A percentile compares a stretch with the other conserved stretches of the same genome.
Evolutionary conservation across 257 asterid genomes (phyloP).

Genomic region (Solanum lignicaule): DNA sequence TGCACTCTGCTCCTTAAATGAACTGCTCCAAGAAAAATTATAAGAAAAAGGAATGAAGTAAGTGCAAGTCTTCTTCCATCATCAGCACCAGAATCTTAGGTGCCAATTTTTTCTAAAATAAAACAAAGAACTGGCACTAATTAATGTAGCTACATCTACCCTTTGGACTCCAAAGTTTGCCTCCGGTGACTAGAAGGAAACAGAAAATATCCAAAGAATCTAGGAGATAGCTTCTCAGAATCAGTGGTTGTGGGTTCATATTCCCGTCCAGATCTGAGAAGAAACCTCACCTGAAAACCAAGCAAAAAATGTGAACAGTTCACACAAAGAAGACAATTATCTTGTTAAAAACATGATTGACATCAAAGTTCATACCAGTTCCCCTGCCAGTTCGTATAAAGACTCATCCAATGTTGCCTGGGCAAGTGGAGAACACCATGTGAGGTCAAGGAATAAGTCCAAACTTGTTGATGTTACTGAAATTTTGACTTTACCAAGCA

Average conservation of each 20-base stretch:
- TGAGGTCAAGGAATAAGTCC: background rate
- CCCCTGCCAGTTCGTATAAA: slow-evolving; percentile 94
- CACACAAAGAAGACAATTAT: background rate
- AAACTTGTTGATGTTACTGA: background rate
- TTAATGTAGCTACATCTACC: slow-evolving; percentile 26
- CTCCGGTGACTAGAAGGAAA: slow-evolving; percentile 75
- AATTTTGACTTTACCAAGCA: background rate
- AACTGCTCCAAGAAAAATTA: slow-evolving; percentile 32
- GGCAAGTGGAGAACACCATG: slow-evolving; percentile 15
- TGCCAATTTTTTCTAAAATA: background rate
- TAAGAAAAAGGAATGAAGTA: background rate
- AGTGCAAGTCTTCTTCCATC: background rate
- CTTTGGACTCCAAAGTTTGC: slow-evolving; percentile 65
- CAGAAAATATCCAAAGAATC: slow-evolving; percentile 77
- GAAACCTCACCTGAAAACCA: slow-evolving; percentile 77
- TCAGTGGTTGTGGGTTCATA: slow-evolving; percentile 61
- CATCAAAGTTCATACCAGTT: slow-evolving; percentile 57
- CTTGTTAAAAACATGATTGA: slow-evolving; percentile 2
- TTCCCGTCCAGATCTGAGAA: slow-evolving; percentile 95
- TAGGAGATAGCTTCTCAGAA: slow-evolving; percentile 71
- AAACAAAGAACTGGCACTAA: background rate
- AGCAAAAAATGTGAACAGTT: background rate
- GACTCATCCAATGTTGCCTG: slow-evolving; percentile 97
- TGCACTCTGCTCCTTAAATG: slow-evolving; percentile 81
- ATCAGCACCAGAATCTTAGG: background rate